Conservation (phyloP, 1,139 yeast genomes). For the Saccharomyces hybrid region DNA sequence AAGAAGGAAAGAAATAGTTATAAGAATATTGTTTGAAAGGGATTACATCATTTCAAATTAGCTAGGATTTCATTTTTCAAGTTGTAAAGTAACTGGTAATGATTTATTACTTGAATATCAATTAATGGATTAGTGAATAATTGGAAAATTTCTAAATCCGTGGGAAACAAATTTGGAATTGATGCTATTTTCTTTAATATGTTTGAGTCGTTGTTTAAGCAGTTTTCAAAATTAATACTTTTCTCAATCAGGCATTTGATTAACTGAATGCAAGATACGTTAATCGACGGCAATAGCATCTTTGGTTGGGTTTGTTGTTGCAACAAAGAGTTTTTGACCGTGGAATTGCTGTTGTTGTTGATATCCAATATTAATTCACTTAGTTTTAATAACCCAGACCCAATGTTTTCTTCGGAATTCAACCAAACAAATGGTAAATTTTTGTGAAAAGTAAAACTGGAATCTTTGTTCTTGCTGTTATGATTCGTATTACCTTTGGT, state of each 20-base stretch:
- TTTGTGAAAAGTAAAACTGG: conserved; percentile 8
- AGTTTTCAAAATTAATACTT: background rate
- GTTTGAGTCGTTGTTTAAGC: background rate
- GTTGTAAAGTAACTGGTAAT: background rate
- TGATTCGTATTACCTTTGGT: conserved; percentile 23
- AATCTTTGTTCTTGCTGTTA: background rate
- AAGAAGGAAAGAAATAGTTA: background rate
- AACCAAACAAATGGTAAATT: conserved; percentile 58
- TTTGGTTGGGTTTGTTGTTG: background rate
- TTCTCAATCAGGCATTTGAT: background rate
- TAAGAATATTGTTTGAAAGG: background rate
- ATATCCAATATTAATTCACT: conserved; percentile 13
- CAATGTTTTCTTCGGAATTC: conserved; percentile 45
- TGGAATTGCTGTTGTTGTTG: background rate
- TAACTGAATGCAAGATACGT: background rate
- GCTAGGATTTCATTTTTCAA: background rate
- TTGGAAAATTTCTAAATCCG: background rate
- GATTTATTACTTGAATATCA: background rate
- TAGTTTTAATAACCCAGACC: conserved; percentile 44
- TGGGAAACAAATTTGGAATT: background rate
- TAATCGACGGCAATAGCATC: background rate
- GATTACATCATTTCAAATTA: background rate
- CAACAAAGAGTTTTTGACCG: background rate
- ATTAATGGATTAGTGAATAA: background rate
- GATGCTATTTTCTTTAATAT: background rate